Conservation (phyloP, 2,329 filamentous ascomycete species). For the Exophiala calicioides region DNA sequence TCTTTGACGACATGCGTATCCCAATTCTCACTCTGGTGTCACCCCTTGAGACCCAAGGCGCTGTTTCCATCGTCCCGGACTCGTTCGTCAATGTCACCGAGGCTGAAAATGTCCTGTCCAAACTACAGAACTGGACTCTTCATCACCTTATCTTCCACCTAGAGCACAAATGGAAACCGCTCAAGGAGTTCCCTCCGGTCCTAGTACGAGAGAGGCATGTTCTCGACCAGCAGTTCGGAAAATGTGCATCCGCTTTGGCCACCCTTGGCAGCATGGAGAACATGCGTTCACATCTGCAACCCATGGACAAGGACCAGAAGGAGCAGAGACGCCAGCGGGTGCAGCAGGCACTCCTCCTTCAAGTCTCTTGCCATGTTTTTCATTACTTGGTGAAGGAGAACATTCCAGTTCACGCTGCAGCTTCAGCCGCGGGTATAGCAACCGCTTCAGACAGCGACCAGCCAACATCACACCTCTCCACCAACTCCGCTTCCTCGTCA, state of each 20-base stretch:
- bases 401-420: neutral
- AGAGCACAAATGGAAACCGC: constrained; percentile 11
- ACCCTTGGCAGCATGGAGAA: neutral
- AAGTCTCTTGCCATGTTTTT: constrained; percentile 1
- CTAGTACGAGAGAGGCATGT: constrained; percentile 5
- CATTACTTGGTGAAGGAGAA: constrained; percentile 9
- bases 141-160: constrained; percentile 25
- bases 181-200: constrained; percentile 9
- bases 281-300: neutral
- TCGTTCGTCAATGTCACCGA: constrained; percentile 3
- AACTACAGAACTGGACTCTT: constrained; percentile 31
- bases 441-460: neutral
- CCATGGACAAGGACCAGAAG: neutral
- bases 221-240: constrained; percentile 3
- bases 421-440: neutral
- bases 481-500: neutral
- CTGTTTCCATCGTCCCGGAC: neutral
- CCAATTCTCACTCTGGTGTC: constrained; percentile 24
- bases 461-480: neutral
- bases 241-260: neutral
- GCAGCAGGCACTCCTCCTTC: constrained; percentile 4
- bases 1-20: constrained; percentile 17
- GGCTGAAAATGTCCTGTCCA: constrained; percentile 20
- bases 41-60: neutral
- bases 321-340: neutral